Conservation (phyloP, 2,329 filamentous ascomycete species). For the Annulohypoxylon truncatum region DNA sequence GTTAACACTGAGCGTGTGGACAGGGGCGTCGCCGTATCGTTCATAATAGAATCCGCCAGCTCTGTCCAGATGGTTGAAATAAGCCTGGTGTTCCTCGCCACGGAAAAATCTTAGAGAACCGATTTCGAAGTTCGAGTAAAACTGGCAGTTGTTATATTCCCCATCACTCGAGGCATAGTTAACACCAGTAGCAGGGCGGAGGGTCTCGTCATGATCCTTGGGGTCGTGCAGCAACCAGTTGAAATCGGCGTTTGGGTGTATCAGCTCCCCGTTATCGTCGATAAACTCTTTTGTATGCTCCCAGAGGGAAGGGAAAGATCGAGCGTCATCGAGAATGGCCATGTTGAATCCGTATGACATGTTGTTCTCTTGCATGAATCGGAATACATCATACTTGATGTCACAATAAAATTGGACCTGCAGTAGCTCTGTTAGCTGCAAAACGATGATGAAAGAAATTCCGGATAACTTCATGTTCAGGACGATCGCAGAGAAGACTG, state of each 20-base stretch:
- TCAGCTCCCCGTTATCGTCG: slow-evolving; percentile 56
- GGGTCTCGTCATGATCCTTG: slow-evolving; percentile 34
- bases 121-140: slow-evolving; percentile 67
- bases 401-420: slow-evolving; percentile 66
- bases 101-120: slow-evolving; percentile 64
- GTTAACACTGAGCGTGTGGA: slow-evolving; percentile 66
- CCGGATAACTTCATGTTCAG: too few species aligned
- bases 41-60: slow-evolving; percentile 62
- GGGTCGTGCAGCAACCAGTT: slow-evolving; percentile 59
- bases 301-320: slow-evolving; percentile 59
- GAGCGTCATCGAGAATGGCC: slow-evolving; percentile 59
- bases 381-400: slow-evolving; percentile 87
- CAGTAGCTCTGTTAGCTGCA: slow-evolving; percentile 33
- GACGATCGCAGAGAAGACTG: too few species aligned
- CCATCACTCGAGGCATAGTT: slow-evolving; percentile 44
- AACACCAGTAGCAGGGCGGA: slow-evolving; percentile 23
- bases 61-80: slow-evolving; percentile 63
- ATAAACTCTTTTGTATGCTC: slow-evolving; percentile 60
- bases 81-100: slow-evolving; percentile 57
- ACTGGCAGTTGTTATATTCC: slow-evolving; percentile 62
- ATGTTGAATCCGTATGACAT: slow-evolving; percentile 79
- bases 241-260: slow-evolving; percentile 61
- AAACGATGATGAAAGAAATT: background rate
- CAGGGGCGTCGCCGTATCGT: slow-evolving; percentile 60
- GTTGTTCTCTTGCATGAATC: slow-evolving; percentile 85